Evolutionary conservation across 192 early-diverging fungal species (phyloP), one percentile per base, ranked within the genome.

Genomic region (Coemansia sp.): DNA sequence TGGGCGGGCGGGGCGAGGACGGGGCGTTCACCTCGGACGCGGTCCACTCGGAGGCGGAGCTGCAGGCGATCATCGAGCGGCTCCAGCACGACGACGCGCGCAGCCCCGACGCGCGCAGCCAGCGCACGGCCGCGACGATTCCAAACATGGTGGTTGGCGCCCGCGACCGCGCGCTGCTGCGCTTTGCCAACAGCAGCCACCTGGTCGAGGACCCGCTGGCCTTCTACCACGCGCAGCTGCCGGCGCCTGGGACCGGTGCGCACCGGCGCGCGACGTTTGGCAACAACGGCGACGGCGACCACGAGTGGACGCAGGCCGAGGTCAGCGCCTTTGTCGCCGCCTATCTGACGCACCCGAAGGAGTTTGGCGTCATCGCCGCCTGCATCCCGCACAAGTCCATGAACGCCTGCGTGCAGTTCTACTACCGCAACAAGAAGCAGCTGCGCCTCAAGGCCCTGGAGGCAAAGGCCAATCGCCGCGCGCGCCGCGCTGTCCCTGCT

Each of bases 381-480:
- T 86, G 81, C 35, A 57, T 93, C 10, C 85, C 85, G 32, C 73
- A 82, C 70, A 93, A 93, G 76, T 85, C 83, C 0, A 87, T 88
- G 32, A 85, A 85, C 39, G 87, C 90, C 59, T 93, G 91, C 50
- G 90, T 92, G 21, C 67, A 90, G 40, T 91, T 90, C 43, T 93
- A 93, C 73, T 93, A 93, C 73, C 86, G 91, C 30, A 89, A 89
- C 55, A 92, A 93, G 78, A 91, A 91, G 61, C 86, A 83, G 26
- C 84, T 91, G 58, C 84, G 88, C 23, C 86, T 91, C 62, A 92
- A 92, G 80, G 87, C 84, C 1, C 75, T 92, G 43, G 82, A 89
- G 55, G 66, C 72, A 30, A 77, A 77, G 35, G 66, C 69, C 66
- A 60, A 58, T 70, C 79, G 55, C 42, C 64, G 69, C 0, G 67